Conservation (phyloP, 306 rosid genomes). For the Citrullus amarus region DNA sequence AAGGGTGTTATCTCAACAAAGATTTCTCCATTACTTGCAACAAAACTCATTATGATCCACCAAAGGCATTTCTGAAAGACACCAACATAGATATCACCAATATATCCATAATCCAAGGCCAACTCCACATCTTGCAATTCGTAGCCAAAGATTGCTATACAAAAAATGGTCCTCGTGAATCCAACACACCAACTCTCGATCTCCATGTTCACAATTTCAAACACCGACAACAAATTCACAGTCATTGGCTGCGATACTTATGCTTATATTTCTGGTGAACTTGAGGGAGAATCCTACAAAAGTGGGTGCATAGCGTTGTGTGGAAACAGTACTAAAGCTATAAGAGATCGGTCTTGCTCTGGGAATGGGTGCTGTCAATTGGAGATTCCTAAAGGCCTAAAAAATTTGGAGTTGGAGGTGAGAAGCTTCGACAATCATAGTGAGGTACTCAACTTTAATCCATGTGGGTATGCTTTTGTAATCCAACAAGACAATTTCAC, state of each 20-base stretch:
- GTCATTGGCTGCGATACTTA: slow-evolving; percentile 28
- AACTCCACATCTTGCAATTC: neutral
- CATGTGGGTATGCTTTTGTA: slow-evolving; percentile 23
- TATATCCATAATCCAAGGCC: slow-evolving; percentile 6
- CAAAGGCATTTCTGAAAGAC: neutral
- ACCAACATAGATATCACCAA: neutral
- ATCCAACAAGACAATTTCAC: slow-evolving; percentile 9
- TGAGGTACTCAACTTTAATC: neutral
- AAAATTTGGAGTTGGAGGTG: accelerated
- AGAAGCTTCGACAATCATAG: accelerated
- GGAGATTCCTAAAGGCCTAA: slow-evolving; percentile 10
- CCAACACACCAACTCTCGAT: neutral
- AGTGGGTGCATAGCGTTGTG: slow-evolving; percentile 23
- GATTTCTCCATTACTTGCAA: slow-evolving; percentile 11
- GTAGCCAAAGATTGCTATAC: neutral
- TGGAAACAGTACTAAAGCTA: neutral
- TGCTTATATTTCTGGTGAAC: neutral
- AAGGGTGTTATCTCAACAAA: neutral
- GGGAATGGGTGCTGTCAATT: slow-evolving; percentile 37
- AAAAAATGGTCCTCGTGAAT: neutral
- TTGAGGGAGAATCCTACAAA: neutral
- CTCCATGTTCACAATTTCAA: slow-evolving; percentile 9
- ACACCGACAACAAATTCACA: slow-evolving; percentile 8
- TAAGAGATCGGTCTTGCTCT: slow-evolving; percentile 13
- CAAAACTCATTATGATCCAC: neutral